Conservation (phyloP, 1,284 basidiomycete species). For the Phenoliferia sp. region DNA sequence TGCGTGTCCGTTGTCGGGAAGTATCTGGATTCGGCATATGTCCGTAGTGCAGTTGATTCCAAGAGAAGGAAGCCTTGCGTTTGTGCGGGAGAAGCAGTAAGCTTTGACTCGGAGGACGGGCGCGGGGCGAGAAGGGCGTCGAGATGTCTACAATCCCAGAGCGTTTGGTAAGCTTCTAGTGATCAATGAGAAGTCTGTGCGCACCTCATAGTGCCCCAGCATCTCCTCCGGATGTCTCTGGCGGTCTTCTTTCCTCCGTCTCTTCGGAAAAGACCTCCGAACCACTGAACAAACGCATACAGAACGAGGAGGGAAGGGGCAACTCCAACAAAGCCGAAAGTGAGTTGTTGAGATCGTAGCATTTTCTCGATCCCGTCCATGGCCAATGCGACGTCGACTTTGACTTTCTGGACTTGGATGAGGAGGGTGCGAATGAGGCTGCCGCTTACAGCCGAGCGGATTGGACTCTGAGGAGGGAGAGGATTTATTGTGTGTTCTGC, state of each 20-base stretch:
- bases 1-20: slow-evolving; percentile 42
- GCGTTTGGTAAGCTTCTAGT: slow-evolving; percentile 38
- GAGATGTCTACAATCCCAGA: slow-evolving; percentile 31
- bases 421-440: slow-evolving; percentile 79
- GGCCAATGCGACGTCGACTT: slow-evolving; percentile 88
- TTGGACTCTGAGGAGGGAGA: slow-evolving; percentile 50
- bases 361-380: slow-evolving; percentile 84
- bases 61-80: slow-evolving; percentile 50
- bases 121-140: slow-evolving; percentile 40
- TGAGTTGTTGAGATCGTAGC: slow-evolving; percentile 89
- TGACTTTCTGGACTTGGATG: slow-evolving; percentile 94
- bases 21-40: slow-evolving; percentile 40
- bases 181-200: slow-evolving; percentile 5
- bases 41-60: slow-evolving; percentile 42
- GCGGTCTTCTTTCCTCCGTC: slow-evolving; percentile 38
- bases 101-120: slow-evolving; percentile 32
- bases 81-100: slow-evolving; percentile 37
- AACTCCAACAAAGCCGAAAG: slow-evolving; percentile 95
- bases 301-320: slow-evolving; percentile 82
- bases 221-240: slow-evolving; percentile 42
- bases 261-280: slow-evolving; percentile 39
- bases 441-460: slow-evolving; percentile 75
- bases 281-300: slow-evolving; percentile 49
- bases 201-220: slow-evolving; percentile 45
- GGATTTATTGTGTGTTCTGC: neutral